Percentiles rank a stretch among this genome's conserved stretches.
These are phyloP conservation scores for Entoloma clypeatum DNA, from an alignment of 1,284 basidiomycete genomes.

Conservation along the genomic window DNA sequence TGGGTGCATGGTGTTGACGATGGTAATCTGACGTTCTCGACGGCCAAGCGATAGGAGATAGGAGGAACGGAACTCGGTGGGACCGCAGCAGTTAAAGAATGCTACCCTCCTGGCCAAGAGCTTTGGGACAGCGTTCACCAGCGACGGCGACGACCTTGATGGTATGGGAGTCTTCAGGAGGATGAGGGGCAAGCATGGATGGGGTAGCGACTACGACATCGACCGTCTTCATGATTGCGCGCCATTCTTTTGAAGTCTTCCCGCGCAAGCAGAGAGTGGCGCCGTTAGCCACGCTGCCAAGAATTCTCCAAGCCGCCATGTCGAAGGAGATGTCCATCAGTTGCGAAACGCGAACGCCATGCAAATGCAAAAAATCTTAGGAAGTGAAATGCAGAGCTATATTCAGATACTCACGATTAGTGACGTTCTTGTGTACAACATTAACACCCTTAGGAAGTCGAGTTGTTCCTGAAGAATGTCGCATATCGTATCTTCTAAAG, in stretches of 20 bases:
- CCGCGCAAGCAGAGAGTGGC: constrained; percentile 52
- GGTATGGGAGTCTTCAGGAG: constrained; percentile 51
- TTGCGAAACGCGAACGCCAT: constrained; percentile 50
- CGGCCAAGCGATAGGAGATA: background rate
- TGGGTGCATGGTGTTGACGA: constrained; percentile 52
- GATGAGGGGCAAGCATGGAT: constrained; percentile 49
- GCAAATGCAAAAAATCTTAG: constrained; percentile 46
- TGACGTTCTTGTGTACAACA: constrained; percentile 51
- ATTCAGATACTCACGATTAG: constrained; percentile 43
- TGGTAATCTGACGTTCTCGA: constrained; percentile 41
- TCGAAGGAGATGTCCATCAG: constrained; percentile 56
- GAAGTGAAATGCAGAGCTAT: background rate
- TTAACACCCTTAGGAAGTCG: constrained; percentile 56
- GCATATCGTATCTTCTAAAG: constrained; percentile 6
- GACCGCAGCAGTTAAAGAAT: constrained; percentile 47
- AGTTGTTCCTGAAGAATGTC: constrained; percentile 43
- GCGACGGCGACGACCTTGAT: constrained; percentile 55
- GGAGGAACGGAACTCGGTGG: constrained; percentile 39
- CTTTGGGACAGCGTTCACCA: constrained; percentile 53
- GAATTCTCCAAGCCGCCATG: no score
- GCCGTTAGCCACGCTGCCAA: constrained; percentile 51
- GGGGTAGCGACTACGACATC: constrained; percentile 52
- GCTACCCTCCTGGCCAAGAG: constrained; percentile 43
- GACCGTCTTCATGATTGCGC: constrained; percentile 49
- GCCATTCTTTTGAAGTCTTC: constrained; percentile 53